These are phyloP conservation scores for Lavandula angustifolia DNA, from an alignment of 257 asterid species.

Conservation along the genomic window DNA sequence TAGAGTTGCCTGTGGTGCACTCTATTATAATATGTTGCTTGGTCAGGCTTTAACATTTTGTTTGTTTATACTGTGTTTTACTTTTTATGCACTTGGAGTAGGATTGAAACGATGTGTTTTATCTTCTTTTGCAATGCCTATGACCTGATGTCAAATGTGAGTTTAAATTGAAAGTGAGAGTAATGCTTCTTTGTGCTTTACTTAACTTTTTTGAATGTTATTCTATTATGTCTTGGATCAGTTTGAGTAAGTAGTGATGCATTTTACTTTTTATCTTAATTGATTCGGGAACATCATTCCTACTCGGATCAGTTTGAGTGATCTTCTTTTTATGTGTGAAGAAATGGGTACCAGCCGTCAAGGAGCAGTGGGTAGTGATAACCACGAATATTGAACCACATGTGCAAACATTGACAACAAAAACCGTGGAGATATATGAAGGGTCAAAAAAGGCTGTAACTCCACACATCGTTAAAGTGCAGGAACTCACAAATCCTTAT, in stretches of 20 bases:
- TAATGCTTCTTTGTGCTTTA: too few relatives aligned
- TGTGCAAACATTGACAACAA: slow-evolving; percentile 54
- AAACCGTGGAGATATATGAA: slow-evolving; percentile 63
- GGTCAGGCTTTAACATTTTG: too few relatives aligned
- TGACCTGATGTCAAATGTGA: too few relatives aligned
- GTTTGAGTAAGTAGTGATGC: background rate
- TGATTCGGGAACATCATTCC: slow-evolving; percentile 1
- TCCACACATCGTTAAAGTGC: slow-evolving; percentile 68
- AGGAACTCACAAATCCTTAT: slow-evolving; percentile 75
- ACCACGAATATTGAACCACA: slow-evolving; percentile 67
- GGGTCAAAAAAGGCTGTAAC: slow-evolving; percentile 55
- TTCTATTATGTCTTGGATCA: too few relatives aligned
- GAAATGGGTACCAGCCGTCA: slow-evolving; percentile 77
- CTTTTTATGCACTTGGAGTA: slow-evolving; percentile 2
- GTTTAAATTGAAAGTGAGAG: slow-evolving; percentile 11
- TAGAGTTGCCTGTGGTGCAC: too few relatives aligned
- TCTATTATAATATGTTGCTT: too few relatives aligned
- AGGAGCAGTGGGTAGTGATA: slow-evolving; percentile 75
- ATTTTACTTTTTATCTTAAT: background rate
- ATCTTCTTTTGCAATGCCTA: too few relatives aligned
- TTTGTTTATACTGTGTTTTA: background rate
- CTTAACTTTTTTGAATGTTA: too few relatives aligned
- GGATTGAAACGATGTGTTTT: too few relatives aligned
- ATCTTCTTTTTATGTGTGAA: slow-evolving; percentile 36
- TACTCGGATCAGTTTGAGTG: slow-evolving; percentile 18